Percentiles rank a stretch among this genome's conserved stretches.
Conservation (phyloP, 2,329 filamentous ascomycete species). For the Teratosphaeria pseudoeucalypti region DNA sequence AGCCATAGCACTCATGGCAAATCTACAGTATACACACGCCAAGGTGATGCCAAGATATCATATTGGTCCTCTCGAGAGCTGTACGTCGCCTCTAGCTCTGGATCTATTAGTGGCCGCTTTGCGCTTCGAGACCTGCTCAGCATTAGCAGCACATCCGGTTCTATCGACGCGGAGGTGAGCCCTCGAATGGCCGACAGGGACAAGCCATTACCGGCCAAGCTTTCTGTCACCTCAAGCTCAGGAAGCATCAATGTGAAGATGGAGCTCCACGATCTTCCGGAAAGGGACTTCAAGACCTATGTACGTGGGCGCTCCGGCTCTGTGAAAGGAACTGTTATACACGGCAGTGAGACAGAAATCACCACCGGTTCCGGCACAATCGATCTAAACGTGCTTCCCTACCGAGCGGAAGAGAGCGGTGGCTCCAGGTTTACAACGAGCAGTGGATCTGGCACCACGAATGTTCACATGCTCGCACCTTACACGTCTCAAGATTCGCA, state of each 20-base stretch:
- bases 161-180: conserved; percentile 30
- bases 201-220: conserved; percentile 25
- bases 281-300: conserved; percentile 32
- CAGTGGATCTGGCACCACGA: conserved; percentile 26
- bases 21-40: conserved; percentile 26
- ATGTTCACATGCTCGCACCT: conserved; percentile 23
- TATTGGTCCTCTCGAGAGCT: conserved; percentile 29
- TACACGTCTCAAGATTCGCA: conserved; percentile 10
- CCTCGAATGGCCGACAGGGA: conserved; percentile 25
- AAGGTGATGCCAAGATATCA: conserved; percentile 23
- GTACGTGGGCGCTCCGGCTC: conserved; percentile 30
- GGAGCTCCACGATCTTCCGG: conserved; percentile 18
- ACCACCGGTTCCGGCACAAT: conserved; percentile 29
- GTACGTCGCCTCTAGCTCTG: conserved; percentile 29
- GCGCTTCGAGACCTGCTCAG: conserved; percentile 31
- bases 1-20: conserved; percentile 16
- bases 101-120: conserved; percentile 32
- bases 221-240: conserved; percentile 25
- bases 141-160: conserved; percentile 32
- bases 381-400: conserved; percentile 29
- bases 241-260: conserved; percentile 30
- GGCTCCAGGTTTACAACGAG: conserved; percentile 22
- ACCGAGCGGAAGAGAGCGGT: conserved; percentile 9
- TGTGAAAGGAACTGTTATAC: conserved; percentile 30
- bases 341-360: conserved; percentile 29